Conservation (phyloP, 805 yeast species). For the Ogataea siamensis region DNA sequence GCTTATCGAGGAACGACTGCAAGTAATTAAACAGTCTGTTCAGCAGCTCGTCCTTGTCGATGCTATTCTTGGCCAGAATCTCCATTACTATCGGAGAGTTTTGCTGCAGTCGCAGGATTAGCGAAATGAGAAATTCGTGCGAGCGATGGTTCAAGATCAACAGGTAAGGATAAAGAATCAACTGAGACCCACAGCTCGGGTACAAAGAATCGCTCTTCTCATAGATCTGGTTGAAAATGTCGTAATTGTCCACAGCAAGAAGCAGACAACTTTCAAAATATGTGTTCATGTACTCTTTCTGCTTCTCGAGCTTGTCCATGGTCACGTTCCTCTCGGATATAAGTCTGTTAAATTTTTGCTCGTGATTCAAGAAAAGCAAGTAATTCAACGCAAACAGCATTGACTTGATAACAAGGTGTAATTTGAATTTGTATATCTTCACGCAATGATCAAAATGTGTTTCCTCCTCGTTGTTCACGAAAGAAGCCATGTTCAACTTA, state of each 20-base stretch:
- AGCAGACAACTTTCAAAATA: slow-evolving; percentile 37
- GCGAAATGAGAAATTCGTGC: slow-evolving; percentile 55
- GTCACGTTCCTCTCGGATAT: slow-evolving; percentile 31
- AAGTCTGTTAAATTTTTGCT: slow-evolving; percentile 35
- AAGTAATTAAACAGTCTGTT: slow-evolving; percentile 35
- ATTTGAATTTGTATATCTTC: slow-evolving; percentile 32
- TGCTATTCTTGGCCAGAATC: slow-evolving; percentile 33
- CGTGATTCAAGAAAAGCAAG: slow-evolving; percentile 39
- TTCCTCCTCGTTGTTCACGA: slow-evolving; percentile 20
- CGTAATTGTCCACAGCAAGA: slow-evolving; percentile 38
- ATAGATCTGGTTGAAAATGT: slow-evolving; percentile 34
- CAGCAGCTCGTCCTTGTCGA: slow-evolving; percentile 35
- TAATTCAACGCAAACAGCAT: slow-evolving; percentile 50
- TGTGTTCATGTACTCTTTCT: slow-evolving; percentile 32
- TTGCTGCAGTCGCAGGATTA: slow-evolving; percentile 46
- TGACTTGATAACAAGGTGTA: slow-evolving; percentile 41
- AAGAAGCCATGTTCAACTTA: slow-evolving; percentile 26
- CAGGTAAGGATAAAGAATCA: slow-evolving; percentile 48
- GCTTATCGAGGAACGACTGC: slow-evolving; percentile 35
- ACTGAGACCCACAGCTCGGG: slow-evolving; percentile 42
- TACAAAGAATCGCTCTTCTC: slow-evolving; percentile 29
- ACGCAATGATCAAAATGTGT: slow-evolving; percentile 22
- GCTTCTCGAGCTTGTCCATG: slow-evolving; percentile 32
- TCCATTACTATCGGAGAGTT: slow-evolving; percentile 35
- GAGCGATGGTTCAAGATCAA: slow-evolving; percentile 55